Base-by-base conservation (phyloP, 192 early-diverging fungal species). In the Umbelopsis sp. region DNA sequence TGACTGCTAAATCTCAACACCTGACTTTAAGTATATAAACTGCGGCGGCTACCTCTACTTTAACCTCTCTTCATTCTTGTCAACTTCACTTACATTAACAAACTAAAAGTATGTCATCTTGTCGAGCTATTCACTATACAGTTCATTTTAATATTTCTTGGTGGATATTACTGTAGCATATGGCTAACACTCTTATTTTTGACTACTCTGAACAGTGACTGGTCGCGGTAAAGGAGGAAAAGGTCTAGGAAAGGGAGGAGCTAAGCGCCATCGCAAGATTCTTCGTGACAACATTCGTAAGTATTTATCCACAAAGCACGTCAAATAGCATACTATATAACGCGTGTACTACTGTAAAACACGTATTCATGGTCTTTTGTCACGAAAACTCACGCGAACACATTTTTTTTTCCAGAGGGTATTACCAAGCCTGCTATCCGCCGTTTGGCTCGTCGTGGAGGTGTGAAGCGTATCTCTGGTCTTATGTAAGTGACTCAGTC, bases 191-290 rank as follows among this genome's bases (percentile, higher is more conserved):
- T 6, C 37, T 41, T 41, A 41, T 41, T 35, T 33, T 61, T 5
- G 2, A 13, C 37, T 64, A 49, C 23, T 46, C 66, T 47, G 46
- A 77, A 87, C 44, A 78, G 94, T 98, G 97, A 90, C 97, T 89
- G 97, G 97, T 80, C 93, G 97, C 79, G 97, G 97, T 83, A 98
- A 98, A 87, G 97, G 97, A 82, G 97, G 97, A 88, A 98, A 98
- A 86, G 96, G 97, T 82, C 88, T 98, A 64, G 97, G 97, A 90
- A 98, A 98, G 91, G 97, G 97, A 53, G 97, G 97, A 51, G 97
- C 97, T 85, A 98, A 98, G 91, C 97, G 97, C 83, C 97, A 98
- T 85, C 91, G 97, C 84, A 98, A 98, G 91, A 98, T 98, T 91
- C 91, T 99, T 78, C 93, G 97, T 78, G 97, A 99, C 80, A 99